phyloP scores from a whole-genome alignment of 257 asterid genomes.

The Salvia splendens region DNA sequence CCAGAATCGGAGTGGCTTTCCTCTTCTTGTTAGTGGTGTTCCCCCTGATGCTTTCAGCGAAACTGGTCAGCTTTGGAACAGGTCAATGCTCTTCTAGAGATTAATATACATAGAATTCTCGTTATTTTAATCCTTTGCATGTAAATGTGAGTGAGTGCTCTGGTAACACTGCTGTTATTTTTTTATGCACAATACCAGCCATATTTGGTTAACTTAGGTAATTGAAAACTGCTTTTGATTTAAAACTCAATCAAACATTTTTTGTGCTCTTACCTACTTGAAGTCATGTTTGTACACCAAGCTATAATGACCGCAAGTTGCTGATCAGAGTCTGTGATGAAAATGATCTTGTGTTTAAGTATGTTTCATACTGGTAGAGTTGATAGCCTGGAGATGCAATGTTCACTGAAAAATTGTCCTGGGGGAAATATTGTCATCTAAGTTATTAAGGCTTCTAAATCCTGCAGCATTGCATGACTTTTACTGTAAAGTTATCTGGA shows the following conservation, averaged over 20 bases:
- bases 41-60: slow-evolving; percentile 98
- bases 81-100: slow-evolving; percentile 49
- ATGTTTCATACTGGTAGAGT: not conserved
- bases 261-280: not conserved
- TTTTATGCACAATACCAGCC: slow-evolving; percentile 8
- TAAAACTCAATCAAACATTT: slow-evolving; percentile 10
- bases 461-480: not conserved
- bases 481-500: slow-evolving; percentile 17
- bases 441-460: slow-evolving; percentile 1
- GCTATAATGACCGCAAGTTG: slow-evolving; percentile 6
- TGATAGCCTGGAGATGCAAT: slow-evolving; percentile 5
- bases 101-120: not conserved
- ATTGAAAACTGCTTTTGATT: slow-evolving; percentile 18
- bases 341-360: not conserved
- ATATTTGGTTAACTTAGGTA: slow-evolving; percentile 7
- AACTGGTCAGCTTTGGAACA: slow-evolving; percentile 99
- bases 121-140: not conserved
- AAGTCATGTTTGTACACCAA: slow-evolving; percentile 8
- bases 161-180: slow-evolving; percentile 1
- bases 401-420: not conserved
- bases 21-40: slow-evolving; percentile 90
- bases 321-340: slow-evolving; percentile 11
- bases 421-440: slow-evolving; percentile 4
- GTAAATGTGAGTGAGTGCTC: not conserved
- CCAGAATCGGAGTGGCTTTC: slow-evolving; percentile 79